Conservation (phyloP, 192 early-diverging fungal genomes). For the Funneliformis geosporum region DNA sequence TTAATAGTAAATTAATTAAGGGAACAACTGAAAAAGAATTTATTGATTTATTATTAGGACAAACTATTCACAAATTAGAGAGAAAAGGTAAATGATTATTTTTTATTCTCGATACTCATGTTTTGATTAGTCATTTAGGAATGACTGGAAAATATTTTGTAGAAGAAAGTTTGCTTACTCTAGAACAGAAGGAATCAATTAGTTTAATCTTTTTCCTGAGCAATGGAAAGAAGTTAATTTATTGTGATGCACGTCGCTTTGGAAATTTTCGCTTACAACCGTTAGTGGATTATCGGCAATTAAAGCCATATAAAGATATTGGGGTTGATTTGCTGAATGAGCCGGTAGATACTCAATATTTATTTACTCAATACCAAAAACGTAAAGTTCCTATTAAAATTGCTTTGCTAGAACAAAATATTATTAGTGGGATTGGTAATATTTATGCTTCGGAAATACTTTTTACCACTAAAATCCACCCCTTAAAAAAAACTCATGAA, state of each 20-base stretch:
- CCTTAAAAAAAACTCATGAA: conserved; percentile 15
- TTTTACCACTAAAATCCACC: background rate
- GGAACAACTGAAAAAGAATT: conserved; percentile 4
- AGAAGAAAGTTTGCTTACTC: background rate
- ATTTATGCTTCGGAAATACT: conserved; percentile 3
- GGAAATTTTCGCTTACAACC: conserved; percentile 4
- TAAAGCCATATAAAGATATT: conserved; percentile 4
- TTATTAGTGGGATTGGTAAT: conserved; percentile 7
- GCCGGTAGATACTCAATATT: background rate
- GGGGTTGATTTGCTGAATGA: background rate
- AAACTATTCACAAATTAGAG: background rate
- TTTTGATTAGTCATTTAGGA: background rate
- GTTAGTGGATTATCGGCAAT: background rate
- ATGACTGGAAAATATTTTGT: conserved; percentile 19
- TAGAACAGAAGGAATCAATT: background rate
- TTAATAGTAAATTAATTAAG: background rate
- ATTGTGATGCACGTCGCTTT: background rate
- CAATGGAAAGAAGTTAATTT: conserved; percentile 10
- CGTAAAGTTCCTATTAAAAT: background rate
- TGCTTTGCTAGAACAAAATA: background rate
- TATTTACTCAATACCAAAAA: conserved; percentile 5
- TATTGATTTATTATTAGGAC: background rate
- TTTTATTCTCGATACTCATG: conserved; percentile 6
- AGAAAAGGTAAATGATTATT: conserved; percentile 15
- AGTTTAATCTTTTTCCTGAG: background rate